These are phyloP conservation scores for Botrytis sinoallii DNA, from an alignment of 2,329 filamentous ascomycete genomes.

Conservation along the genomic window DNA sequence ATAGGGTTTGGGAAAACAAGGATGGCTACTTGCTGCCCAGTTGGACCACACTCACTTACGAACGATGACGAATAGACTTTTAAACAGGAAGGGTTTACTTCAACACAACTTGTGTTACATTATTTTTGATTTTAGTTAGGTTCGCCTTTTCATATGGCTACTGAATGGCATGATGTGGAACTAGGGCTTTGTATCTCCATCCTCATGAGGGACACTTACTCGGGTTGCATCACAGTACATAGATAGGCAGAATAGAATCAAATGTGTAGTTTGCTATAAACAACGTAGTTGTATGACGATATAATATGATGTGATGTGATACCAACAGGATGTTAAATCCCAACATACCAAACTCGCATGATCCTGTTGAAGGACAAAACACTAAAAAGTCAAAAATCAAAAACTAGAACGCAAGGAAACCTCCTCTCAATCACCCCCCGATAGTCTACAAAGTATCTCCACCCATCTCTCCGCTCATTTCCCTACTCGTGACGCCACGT, in stretches of 20 bases:
- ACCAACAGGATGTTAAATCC: slow-evolving; percentile 21
- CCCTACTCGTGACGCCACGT: slow-evolving; percentile 21
- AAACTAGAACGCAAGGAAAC: slow-evolving; percentile 15
- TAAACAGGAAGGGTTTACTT: neutral
- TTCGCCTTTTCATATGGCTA: neutral
- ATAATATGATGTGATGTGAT: neutral
- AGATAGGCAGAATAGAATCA: slow-evolving; percentile 5
- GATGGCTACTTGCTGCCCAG: neutral
- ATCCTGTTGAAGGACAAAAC: slow-evolving; percentile 7
- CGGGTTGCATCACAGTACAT: slow-evolving; percentile 9
- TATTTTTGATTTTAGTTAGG: neutral
- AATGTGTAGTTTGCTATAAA: neutral
- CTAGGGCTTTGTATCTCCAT: neutral
- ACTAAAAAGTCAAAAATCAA: neutral
- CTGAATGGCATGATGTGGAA: slow-evolving; percentile 2
- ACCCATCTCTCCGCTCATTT: slow-evolving; percentile 58
- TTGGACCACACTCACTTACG: slow-evolving; percentile 1
- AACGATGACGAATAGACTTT: neutral
- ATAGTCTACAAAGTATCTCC: slow-evolving; percentile 49
- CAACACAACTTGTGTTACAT: neutral
- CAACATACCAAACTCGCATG: slow-evolving; percentile 1
- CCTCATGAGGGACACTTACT: neutral
- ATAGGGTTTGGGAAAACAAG: neutral
- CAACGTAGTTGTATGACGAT: neutral
- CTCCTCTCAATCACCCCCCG: slow-evolving; percentile 6